phyloP scores from a whole-genome alignment of 768 basidiomycete species.

The Lepiota brunneoincarnata region DNA sequence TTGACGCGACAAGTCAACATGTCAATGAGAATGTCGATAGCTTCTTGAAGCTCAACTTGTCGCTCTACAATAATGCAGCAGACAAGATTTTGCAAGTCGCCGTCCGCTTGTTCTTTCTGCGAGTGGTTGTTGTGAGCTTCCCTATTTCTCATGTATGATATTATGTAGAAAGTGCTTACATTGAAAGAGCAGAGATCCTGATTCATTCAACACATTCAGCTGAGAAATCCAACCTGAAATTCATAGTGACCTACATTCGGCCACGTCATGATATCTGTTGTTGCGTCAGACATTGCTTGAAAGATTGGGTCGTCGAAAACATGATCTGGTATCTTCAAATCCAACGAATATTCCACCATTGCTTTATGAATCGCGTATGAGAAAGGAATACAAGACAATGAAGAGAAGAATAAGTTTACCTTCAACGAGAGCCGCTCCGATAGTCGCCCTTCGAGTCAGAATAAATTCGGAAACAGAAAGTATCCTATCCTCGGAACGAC shows the following conservation, averaged over 20 bases:
- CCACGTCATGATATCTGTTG: constrained; percentile 21
- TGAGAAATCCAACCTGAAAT: neutral
- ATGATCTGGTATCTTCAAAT: constrained; percentile 15
- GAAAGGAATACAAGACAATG: neutral
- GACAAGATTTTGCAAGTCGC: constrained; percentile 25
- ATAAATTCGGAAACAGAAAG: constrained; percentile 18
- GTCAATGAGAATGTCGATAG: constrained; percentile 19
- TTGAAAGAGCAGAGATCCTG: constrained; percentile 24
- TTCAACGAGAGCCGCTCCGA: constrained; percentile 18
- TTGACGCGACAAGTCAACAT: constrained; percentile 20
- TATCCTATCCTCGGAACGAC: constrained; percentile 7
- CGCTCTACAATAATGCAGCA: constrained; percentile 22
- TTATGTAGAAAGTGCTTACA: constrained; percentile 6
- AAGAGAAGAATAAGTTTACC: neutral
- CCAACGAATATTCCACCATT: constrained; percentile 19
- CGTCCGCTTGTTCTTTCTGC: constrained; percentile 28
- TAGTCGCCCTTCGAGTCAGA: constrained; percentile 15
- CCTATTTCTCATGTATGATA: neutral
- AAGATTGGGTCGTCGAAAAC: constrained; percentile 18
- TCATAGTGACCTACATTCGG: constrained; percentile 15
- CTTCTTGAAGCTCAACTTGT: constrained; percentile 22
- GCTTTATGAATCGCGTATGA: constrained; percentile 12
- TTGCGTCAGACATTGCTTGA: constrained; percentile 18
- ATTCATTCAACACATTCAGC: neutral
- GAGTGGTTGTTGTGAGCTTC: neutral